Base-by-base conservation (phyloP, 176 grass and related monocot species). In the Musa schizocarpa region DNA sequence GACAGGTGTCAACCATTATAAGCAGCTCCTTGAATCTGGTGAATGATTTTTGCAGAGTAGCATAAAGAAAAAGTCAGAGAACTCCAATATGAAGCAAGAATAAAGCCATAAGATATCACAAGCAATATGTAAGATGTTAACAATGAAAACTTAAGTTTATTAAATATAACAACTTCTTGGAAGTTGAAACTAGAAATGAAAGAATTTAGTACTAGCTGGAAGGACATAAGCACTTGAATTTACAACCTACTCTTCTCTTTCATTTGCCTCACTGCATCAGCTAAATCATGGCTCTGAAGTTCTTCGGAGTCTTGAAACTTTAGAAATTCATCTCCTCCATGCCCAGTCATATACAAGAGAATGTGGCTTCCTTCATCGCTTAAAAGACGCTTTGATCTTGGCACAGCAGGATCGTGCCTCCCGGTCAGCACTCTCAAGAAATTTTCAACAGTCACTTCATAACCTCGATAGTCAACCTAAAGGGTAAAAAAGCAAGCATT, bases 251-350 rank as follows among this genome's bases (percentile, higher is more conserved):
- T 82, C 68, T 94, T 98, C 88, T 99, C 95, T 73, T 94, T 99
- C 96, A 99, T 95, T 75, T 99, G 96, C 79, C 89, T 99, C 68
- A 99, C 96, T 71, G 81, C 96, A 86, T 95, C 96, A 63, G 91
- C 96, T 86, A 99, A 86, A 87, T 99, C 96, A 79, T 99, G 91
- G 78, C 96, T 89, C 56, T 95, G 88, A 84, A 95, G 92, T 68
- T 99, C 96, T 86, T 95, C 96, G 79, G 84, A 87, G 85, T 99
- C 96, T 84, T 99, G 96, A 83, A 95, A 99, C 74, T 99, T 99
- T 75, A 99, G 76, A 92, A 95, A 99, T 78, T 99, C 91, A 82
- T 99, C 89, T 11, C 96, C 91, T 16, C 96, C 96, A 84, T 99
- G 96, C 13, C 96, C 96, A n/a, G 96, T 99, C 96, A 99, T 94